Base-by-base conservation (phyloP, 2,329 filamentous ascomycete genomes). In the Onygena corvina region DNA sequence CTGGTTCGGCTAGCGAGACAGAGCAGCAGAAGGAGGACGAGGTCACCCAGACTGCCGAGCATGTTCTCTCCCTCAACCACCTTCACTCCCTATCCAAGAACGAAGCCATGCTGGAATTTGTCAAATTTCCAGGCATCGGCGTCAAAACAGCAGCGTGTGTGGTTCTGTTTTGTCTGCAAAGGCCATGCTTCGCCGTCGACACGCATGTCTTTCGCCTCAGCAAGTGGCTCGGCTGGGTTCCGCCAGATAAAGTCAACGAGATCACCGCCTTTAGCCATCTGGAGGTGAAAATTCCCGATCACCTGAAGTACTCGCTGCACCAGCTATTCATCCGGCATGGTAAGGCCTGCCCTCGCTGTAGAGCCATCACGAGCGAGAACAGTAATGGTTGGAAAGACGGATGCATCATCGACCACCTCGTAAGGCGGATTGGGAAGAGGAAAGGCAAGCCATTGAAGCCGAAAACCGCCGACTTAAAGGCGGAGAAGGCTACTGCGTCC, bases 91-190 rank as follows among this genome's bases (percentile, higher is more conserved):
- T 80, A 23, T 67, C 68, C 33, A 76, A 69, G 18, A 69, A 77
- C 44, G 73, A 80, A 8, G 79, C 75, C 2, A 77, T 82, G 67
- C 63, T 69, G 14, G 71, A 75, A 46, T 66, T 82, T 48, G 68
- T 76, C 23, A 74, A 72, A 23, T 81, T 76, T 53, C 77, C 77
- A 1, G 79, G 79, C 3, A 80, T 83, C 38, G 79, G 79, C 0
- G 73, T 76, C n/a, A 83, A 83, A 58, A 82, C 79, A 0, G 79
- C 79, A 2, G 77, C 76, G 2, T 83, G 79, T 54, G 79, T 83
- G 3, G 64, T 79, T 4, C 69, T 82, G 1, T 82, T 83, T 65
- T 82, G 79, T 57, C 69, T 83, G 4, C 76, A 78, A 56, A 71
- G 78, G 0, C 78, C 79, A 2, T 75, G 71, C 49, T 82, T 83